Conservation (phyloP, 2,329 filamentous ascomycete species). For the Ilyonectria robusta region DNA sequence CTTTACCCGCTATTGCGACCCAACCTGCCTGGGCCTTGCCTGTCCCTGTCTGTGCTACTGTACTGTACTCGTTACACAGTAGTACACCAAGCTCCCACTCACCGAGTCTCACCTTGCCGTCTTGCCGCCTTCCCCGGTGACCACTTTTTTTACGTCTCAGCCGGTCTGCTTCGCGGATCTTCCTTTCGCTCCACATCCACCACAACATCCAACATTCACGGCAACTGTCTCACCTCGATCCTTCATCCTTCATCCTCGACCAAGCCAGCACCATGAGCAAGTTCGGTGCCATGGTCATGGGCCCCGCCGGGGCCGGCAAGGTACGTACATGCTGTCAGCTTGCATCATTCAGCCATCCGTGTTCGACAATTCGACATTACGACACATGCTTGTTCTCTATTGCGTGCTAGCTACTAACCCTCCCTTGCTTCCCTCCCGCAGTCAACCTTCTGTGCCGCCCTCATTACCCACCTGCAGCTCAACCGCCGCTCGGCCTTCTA, state of each 20-base stretch:
- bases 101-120: constrained; percentile 22
- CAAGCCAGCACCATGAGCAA: constrained; percentile 79
- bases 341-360: constrained; percentile 26
- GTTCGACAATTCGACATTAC: background rate
- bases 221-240: constrained; percentile 22
- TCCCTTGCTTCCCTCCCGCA: constrained; percentile 51
- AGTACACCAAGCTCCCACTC: constrained; percentile 6
- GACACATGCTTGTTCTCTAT: constrained; percentile 30
- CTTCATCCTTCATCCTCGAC: constrained; percentile 6
- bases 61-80: too few relatives aligned
- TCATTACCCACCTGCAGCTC: constrained; percentile 93
- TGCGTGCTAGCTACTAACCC: constrained; percentile 39
- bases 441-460: constrained; percentile 93
- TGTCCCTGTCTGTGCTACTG: background rate
- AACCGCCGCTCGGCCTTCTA: constrained; percentile 97
- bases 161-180: background rate
- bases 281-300: constrained; percentile 95
- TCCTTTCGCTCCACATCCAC: background rate
- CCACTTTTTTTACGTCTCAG: constrained; percentile 9
- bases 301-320: constrained; percentile 95
- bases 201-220: constrained; percentile 7
- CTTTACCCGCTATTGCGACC: background rate
- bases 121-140: constrained; percentile 9
- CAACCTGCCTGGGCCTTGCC: constrained; percentile 9
- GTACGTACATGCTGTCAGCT: constrained; percentile 57